Evolutionary conservation across 352 stramenopile species (phyloP), one percentile per base, ranked within the genome.

Genomic region (Globisporangium echinulatum): DNA sequence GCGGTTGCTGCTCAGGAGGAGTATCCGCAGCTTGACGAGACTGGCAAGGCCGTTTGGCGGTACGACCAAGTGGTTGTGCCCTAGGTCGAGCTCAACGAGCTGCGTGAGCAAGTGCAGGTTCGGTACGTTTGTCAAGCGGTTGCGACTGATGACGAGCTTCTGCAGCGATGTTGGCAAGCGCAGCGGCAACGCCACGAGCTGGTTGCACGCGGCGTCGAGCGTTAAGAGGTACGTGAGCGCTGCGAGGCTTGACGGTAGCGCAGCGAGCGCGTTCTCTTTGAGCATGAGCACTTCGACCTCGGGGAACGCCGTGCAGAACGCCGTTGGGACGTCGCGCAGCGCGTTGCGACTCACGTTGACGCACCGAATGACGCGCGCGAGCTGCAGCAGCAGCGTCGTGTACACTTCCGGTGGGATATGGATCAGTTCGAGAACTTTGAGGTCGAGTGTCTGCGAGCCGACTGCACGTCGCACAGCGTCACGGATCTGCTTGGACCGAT

Each of bases 291-390:
- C 71, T 13, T 87, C 73, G 1, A 68, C 71, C 53, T 88, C 73
- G 1, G 66, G 68, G 48, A 92, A 92, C 4, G 73, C 68, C 5
- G 49, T 54, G 39, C 81, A 66, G 58, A 92, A 90, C n/a, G 25
- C 44, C 3, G 68, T 38, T 0, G 80, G 75, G 14, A 92, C 48
- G 57, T 85, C 75, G 0, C 80, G 79, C 4, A 92, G 62, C 19
- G 77, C 73, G 56, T 92, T 92, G 40, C 74, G 80, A 58, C 77
- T 85, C 4, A 90, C 54, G 54, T 92, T 90, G 4, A 92, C 69
- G 6, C 68, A 74, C 10, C 58, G 61, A 40, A 92, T 81, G 17
- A 78, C 69, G 7, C 79, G 71, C 7, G 77, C 80, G 44, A 92
- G 67, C 55, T 92, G 82, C 42, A 87, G 44, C 47, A 90, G 53